Conservation (phyloP, 352 stramenopile species). For the Aphanomyces astaci region DNA sequence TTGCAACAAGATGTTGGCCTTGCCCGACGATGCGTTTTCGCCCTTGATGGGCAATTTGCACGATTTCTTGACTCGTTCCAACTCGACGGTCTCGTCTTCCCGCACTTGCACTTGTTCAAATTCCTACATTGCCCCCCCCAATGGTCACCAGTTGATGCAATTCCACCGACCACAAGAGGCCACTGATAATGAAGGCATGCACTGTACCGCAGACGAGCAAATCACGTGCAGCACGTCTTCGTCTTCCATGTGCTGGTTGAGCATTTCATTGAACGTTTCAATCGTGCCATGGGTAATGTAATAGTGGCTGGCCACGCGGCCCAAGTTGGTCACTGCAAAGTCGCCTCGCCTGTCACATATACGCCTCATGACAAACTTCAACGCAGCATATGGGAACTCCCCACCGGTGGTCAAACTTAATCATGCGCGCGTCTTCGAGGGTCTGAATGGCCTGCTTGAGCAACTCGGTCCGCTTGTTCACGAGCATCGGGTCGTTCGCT, state of each 20-base stretch:
- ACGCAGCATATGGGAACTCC: no score
- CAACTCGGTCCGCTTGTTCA: constrained; percentile 51
- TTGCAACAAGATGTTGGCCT: constrained; percentile 97
- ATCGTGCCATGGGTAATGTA: constrained; percentile 99
- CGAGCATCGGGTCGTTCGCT: constrained; percentile 84
- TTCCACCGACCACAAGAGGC: constrained; percentile 63
- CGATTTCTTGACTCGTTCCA: constrained; percentile 87
- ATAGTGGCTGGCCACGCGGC: constrained; percentile 97
- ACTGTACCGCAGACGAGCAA: constrained; percentile 10
- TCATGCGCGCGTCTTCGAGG: constrained; percentile 68
- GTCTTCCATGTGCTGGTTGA: constrained; percentile 56
- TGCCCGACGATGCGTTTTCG: constrained; percentile 89
- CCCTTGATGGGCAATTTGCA: constrained; percentile 87
- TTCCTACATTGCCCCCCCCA: constrained; percentile 60
- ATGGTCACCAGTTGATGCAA: no score
- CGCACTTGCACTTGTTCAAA: constrained; percentile 95
- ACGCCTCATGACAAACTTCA: constrained; percentile 28
- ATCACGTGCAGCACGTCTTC: constrained; percentile 15
- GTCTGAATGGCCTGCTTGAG: constrained; percentile 72
- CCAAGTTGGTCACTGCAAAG: constrained; percentile 94
- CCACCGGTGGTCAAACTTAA: constrained; percentile 61
- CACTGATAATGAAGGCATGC: not conserved
- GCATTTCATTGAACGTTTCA: constrained; percentile 94
- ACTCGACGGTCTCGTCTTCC: constrained; percentile 91
- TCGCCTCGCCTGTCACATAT: constrained; percentile 61